Evolutionary conservation across 139 green algal species (phyloP), one percentile per base, ranked within the genome.

Genomic region (Chlorella sp.): DNA sequence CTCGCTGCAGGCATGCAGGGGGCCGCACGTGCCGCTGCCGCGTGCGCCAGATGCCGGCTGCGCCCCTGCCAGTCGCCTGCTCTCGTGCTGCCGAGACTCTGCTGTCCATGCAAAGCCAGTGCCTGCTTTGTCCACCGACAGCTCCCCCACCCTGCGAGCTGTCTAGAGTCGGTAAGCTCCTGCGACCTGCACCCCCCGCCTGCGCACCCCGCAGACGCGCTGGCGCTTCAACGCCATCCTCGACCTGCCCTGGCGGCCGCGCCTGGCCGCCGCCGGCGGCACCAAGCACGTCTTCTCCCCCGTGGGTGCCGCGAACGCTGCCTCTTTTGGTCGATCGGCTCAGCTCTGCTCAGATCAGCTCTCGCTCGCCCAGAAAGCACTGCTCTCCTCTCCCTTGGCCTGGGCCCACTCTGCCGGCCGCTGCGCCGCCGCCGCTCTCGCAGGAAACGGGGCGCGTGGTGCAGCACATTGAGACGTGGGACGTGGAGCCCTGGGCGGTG

Each of bases 401-500:
- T 66, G 59, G 17, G 21, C 33, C 61, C 8, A n/a, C n/a, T n/a
- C n/a, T n/a, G n/a, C n/a, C n/a, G n/a, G n/a, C n/a, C 29, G 55
- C 31, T 60, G 60, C 38, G 38, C n/a, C n/a, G 12, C 14, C 42
- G 19, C 5, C 17, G 4, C 21, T 21, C 19, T 2, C 60, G 64
- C 70, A 86, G 75, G 62, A 79, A 15, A 84, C 63, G 2, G 82
- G 84, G 2, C 61, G 43, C 25, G 90, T 95, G 51, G 83, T 92
- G 25, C 66, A 87, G 64, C 91, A 95, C 73, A 85, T 91, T 58
- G 91, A 95, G 76, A 33, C 43, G 14, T 95, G 91, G 91, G 87
- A 95, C 35, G 79, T 90, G 27, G 87, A 94, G 46, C 88, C 90
- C 0, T 45, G 6, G 1, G 72, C 76, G 73, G 89, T 94, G 51